Conservation (phyloP, 83 land plant species). For the Picea engelmannii region DNA sequence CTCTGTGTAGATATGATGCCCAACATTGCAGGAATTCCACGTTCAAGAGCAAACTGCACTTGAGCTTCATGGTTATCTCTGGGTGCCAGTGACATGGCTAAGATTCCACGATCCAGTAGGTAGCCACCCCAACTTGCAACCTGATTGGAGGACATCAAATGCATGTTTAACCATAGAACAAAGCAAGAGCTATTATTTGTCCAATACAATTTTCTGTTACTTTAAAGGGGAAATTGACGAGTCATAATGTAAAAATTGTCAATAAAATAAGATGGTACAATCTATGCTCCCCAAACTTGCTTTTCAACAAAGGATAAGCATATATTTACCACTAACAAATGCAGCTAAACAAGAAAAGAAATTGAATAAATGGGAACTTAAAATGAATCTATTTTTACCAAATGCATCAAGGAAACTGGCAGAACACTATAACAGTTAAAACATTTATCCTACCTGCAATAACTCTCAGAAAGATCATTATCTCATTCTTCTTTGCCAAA, state of each 20-base stretch:
- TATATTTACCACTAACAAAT: background rate
- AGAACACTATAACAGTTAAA: background rate
- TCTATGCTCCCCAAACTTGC: background rate
- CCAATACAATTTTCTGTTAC: background rate
- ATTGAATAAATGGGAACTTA: background rate
- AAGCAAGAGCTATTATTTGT: background rate
- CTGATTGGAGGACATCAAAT: constrained; percentile 20
- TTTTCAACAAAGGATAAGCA: background rate
- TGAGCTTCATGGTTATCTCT: constrained; percentile 46
- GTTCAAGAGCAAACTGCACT: constrained; percentile 37
- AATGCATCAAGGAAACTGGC: background rate
- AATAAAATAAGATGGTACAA: background rate
- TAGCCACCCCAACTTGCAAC: constrained; percentile 53
- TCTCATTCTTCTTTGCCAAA: background rate
- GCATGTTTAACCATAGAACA: background rate
- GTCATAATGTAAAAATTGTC: background rate
- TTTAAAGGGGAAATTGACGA: background rate
- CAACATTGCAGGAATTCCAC: constrained; percentile 39
- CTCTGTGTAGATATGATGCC: constrained; percentile 41
- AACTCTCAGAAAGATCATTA: background rate
- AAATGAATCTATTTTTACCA: background rate
- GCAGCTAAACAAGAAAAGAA: background rate
- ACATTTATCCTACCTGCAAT: background rate
- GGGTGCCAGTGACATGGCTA: constrained; percentile 43
- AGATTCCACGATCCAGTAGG: constrained; percentile 29